Percentiles rank a stretch among this genome's conserved stretches.
phyloP scores from a whole-genome alignment of 2,329 filamentous ascomycete genomes.

The Diatrype stigma region DNA sequence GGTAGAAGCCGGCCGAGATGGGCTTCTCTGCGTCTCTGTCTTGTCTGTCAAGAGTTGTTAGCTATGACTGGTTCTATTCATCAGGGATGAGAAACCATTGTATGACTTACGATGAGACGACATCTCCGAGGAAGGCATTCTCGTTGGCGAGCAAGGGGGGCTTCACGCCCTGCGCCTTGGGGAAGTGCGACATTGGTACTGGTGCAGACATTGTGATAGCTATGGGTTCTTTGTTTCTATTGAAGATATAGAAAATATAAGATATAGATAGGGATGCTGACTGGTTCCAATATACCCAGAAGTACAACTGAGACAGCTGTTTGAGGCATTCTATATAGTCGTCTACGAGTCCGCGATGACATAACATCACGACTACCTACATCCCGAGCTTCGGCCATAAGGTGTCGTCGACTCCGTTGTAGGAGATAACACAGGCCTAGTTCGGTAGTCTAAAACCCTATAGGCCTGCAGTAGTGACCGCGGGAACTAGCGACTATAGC shows the following conservation, averaged over 20 bases:
- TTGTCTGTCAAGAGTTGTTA: constrained; percentile 34
- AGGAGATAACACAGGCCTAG: background rate
- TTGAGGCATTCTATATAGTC: background rate
- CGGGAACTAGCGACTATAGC: background rate
- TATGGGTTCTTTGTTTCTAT: background rate
- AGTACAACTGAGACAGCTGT: background rate
- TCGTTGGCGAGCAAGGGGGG: constrained; percentile 64
- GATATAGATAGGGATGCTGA: too few species aligned
- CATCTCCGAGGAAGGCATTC: constrained; percentile 64
- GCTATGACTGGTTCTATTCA: too few species aligned
- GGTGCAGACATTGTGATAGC: constrained; percentile 3
- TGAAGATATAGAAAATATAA: background rate
- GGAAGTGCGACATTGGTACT: constrained; percentile 37
- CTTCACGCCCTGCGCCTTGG: constrained; percentile 58
- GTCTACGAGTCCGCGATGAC: background rate
- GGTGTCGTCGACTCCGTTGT: background rate
- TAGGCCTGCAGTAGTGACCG: background rate
- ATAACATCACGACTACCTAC: too few species aligned
- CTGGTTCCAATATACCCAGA: background rate
- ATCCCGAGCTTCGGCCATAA: background rate
- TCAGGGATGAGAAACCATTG: too few species aligned
- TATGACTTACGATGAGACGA: constrained; percentile 45
- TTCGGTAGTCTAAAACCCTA: background rate
- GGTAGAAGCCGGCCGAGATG: constrained; percentile 61
- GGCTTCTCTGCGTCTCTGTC: constrained; percentile 53